Base-by-base conservation (phyloP, 2,329 filamentous ascomycete genomes). In the Scedosporium dehoogii region DNA sequence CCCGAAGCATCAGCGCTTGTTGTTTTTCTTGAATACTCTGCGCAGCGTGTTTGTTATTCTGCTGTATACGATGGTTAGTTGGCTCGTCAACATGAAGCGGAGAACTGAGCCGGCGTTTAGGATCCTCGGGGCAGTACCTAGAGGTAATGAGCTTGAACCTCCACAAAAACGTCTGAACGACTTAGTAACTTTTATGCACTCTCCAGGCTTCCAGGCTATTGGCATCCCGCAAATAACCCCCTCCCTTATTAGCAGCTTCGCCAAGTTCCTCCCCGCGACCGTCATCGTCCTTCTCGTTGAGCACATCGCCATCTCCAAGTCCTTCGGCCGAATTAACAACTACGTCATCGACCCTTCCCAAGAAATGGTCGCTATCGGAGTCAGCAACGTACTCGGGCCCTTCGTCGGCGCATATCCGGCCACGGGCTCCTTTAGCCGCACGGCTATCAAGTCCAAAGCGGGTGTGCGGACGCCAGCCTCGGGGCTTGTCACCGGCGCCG, bases 361-460 rank as follows among this genome's bases (percentile, higher is more conserved):
- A 71, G 89, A 92, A 70, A 76, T 92, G 59, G 86, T 92, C 29
- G 89, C 88, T 42, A 90, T 92, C 67, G 89, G 89, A 66, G 82
- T 91, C 2, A 85, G 83, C 44, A 92, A 92, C 70, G 75, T 92
- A 41, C 80, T 92, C 9, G 88, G 86, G 18, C 87, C 90, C 9
- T 93, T 94, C 78, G 78, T 93, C 1, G 89, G 91, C 60, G 91
- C 81, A 1, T 96, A 96, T 68, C 90, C 91, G 3, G 89, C 90
- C 0, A 96, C 91, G 10, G 92, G 91, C 5, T 96, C 91, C 2
- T 96, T 96, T 79, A 93, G 90, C 6, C 85, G 91, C 65, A 96
- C 91, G 23, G 92, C 91, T 59, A 96, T 96, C 78, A 96, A 96
- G 75, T 90, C 91, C n/a, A 96, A 96, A 76, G 90, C 91, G 61